These are phyloP conservation scores for Spathaspora girioi DNA, from an alignment of 805 yeast species.

Conservation along the genomic window DNA sequence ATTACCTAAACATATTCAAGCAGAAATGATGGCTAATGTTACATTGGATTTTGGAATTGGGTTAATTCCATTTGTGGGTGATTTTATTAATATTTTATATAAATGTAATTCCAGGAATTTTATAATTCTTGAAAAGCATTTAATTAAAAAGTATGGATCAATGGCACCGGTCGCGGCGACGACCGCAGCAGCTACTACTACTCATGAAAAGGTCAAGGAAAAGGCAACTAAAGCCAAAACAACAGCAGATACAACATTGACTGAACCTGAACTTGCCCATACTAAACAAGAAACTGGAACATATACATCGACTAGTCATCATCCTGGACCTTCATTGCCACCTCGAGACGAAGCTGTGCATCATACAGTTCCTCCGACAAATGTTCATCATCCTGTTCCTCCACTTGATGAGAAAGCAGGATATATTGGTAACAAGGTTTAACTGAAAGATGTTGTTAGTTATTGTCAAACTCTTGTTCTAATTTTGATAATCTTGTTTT, in stretches of 20 bases:
- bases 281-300: neutral
- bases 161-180: neutral
- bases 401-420: neutral
- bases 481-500: constrained; percentile 29
- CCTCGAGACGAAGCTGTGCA: neutral
- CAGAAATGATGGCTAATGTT: constrained; percentile 36
- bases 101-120: constrained; percentile 77
- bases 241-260: neutral
- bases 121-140: constrained; percentile 40
- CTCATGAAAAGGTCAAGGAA: neutral
- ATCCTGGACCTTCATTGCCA: neutral
- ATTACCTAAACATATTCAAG: constrained; percentile 25
- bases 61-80: constrained; percentile 73
- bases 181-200: neutral
- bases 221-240: no score
- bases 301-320: neutral
- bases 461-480: constrained; percentile 21
- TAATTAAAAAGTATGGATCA: constrained; percentile 27
- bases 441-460: no score
- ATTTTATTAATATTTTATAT: constrained; percentile 63
- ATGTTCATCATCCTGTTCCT: neutral
- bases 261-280: neutral
- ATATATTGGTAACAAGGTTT: constrained; percentile 1
- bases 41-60: constrained; percentile 39
- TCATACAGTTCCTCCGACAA: neutral